phyloP scores from a whole-genome alignment of 2,329 filamentous ascomycete genomes.

The Fusarium pseudoanthophilum region DNA sequence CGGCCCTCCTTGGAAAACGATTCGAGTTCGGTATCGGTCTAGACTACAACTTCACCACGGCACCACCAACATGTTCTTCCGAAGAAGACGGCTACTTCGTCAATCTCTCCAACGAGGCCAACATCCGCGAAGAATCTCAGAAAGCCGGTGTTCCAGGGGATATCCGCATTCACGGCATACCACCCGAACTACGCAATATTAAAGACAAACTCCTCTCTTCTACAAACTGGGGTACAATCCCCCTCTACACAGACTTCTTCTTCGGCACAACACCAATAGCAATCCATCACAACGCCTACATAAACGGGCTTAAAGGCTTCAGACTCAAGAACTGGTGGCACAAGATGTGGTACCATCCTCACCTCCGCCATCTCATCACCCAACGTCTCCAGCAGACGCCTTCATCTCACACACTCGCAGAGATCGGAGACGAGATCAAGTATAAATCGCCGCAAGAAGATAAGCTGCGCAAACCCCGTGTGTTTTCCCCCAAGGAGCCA shows the following conservation, averaged over 20 bases:
- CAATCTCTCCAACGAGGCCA: conserved; percentile 40
- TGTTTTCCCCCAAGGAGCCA: conserved; percentile 40
- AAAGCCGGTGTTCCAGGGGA: conserved; percentile 48
- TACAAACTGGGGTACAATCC: conserved; percentile 46
- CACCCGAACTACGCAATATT: conserved; percentile 41
- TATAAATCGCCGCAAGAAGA: conserved; percentile 42
- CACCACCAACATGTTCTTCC: conserved; percentile 51
- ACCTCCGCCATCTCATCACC: conserved; percentile 47
- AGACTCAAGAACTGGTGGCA: conserved; percentile 51
- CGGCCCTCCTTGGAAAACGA: conserved; percentile 42
- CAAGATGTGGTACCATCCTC: conserved; percentile 51
- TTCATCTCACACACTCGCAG: conserved; percentile 27
- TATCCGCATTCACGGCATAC: conserved; percentile 44
- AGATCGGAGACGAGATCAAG: conserved; percentile 9
- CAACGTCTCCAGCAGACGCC: conserved; percentile 33
- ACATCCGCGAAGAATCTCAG: conserved; percentile 39
- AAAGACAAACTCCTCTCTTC: conserved; percentile 25
- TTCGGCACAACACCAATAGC: conserved; percentile 51
- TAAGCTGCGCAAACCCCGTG: conserved; percentile 19
- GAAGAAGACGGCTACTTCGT: conserved; percentile 53
- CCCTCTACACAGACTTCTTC: conserved; percentile 53
- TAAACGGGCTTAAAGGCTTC: conserved; percentile 46
- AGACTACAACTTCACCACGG: conserved; percentile 53
- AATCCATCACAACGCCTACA: conserved; percentile 53
- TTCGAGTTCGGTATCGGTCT: conserved; percentile 55